A percentile compares a stretch with the other conserved stretches of the same genome.
Conservation (phyloP, 2,329 filamentous ascomycete species). For the Pseudocercospora crystallina region DNA sequence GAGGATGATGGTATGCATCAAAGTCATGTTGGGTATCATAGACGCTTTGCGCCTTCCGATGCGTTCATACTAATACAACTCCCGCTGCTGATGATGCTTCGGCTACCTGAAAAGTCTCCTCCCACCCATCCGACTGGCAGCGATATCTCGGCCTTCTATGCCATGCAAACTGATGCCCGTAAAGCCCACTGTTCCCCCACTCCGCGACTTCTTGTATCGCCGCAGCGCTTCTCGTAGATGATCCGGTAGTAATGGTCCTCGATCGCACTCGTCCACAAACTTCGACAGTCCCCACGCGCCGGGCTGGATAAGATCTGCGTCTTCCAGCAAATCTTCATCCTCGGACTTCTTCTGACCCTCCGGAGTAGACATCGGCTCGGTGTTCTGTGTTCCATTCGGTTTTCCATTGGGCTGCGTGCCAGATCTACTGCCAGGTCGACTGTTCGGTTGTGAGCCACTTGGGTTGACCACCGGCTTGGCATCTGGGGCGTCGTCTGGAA, state of each 20-base stretch:
- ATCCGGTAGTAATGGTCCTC: constrained; percentile 67
- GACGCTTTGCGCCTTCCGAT: not conserved
- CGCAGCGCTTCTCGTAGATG: constrained; percentile 72
- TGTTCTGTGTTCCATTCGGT: not conserved
- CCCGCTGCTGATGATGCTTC: not conserved
- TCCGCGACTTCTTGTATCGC: constrained; percentile 63
- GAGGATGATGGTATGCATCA: not conserved
- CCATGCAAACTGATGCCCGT: constrained; percentile 52
- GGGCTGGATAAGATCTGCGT: constrained; percentile 18
- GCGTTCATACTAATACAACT: not conserved
- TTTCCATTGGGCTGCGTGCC: constrained; percentile 6
- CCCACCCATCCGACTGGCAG: constrained; percentile 46
- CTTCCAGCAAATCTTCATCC: constrained; percentile 15
- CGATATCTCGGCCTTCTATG: constrained; percentile 38
- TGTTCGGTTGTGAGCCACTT: not conserved
- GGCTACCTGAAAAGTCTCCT: constrained; percentile 45
- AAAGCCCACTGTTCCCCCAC: constrained; percentile 60
- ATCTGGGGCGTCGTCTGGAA: not conserved
- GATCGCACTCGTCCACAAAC: constrained; percentile 38
- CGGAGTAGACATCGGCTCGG: constrained; percentile 3
- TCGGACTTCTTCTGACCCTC: constrained; percentile 11
- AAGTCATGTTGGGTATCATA: not conserved
- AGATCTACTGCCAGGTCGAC: constrained; percentile 4
- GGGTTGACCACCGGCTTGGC: not conserved
- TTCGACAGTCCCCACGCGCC: constrained; percentile 29